phyloP scores from a whole-genome alignment of 441 rosid genomes.

The Pelargonium australe region DNA sequence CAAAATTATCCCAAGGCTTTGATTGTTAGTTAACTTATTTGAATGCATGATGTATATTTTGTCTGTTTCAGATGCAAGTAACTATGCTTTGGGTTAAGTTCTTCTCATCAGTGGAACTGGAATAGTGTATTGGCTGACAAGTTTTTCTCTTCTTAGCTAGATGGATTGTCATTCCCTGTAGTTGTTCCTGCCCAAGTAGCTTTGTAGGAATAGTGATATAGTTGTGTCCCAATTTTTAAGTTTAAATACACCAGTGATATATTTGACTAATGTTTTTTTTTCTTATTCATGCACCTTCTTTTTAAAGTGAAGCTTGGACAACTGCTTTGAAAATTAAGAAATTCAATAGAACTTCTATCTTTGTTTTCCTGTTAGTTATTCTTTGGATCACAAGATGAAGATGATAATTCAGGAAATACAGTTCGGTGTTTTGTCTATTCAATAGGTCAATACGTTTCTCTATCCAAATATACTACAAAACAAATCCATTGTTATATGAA shows the following conservation, averaged over 20 bases:
- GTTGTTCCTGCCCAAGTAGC: not conserved
- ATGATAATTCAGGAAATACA: not conserved
- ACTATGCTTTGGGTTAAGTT: not conserved
- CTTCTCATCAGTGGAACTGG: not conserved
- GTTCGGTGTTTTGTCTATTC: not conserved
- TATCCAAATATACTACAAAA: not conserved
- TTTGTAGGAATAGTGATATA: not conserved
- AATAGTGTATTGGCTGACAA: not conserved
- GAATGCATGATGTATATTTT: not conserved
- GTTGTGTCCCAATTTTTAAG: not conserved
- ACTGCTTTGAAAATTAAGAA: not conserved
- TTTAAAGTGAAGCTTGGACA: conserved; percentile 2
- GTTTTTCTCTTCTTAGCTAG: not conserved
- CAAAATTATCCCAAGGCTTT: not conserved
- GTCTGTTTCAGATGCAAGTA: not conserved
- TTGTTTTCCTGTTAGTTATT: not conserved
- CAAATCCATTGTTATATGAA: not conserved
- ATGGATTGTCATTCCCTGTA: not conserved
- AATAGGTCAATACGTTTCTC: not conserved
- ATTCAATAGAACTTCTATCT: not conserved
- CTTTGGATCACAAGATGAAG: not conserved
- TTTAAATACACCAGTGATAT: not conserved
- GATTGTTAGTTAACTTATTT: not conserved
- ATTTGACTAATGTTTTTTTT: not conserved
- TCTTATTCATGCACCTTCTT: not conserved